These are phyloP conservation scores for Rhodotorula graminis DNA, from an alignment of 768 basidiomycete genomes.

Conservation along the genomic window DNA sequence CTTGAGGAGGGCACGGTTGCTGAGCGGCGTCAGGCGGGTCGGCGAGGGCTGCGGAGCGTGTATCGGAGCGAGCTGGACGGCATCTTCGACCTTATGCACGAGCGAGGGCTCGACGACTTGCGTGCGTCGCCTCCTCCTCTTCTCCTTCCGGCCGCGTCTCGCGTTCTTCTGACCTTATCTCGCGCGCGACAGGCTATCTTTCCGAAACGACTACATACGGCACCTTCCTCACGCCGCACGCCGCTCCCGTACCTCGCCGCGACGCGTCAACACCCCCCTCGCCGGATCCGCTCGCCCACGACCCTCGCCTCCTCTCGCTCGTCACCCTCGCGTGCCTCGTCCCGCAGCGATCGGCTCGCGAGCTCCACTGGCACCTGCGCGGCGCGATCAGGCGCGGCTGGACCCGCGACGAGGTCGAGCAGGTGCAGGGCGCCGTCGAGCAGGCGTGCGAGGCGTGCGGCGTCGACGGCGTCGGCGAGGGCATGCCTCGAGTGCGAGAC, in stretches of 20 bases:
- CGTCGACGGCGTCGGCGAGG: background rate
- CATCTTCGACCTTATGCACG: conserved; percentile 16
- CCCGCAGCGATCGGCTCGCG: conserved; percentile 28
- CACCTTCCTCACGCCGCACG: conserved; percentile 21
- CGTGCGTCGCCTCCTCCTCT: background rate
- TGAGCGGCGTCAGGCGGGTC: background rate
- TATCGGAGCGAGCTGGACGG: conserved; percentile 16
- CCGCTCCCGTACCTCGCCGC: background rate
- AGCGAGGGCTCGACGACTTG: conserved; percentile 21
- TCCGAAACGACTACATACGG: conserved; percentile 25
- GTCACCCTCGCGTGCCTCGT: conserved; percentile 28
- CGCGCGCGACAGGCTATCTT: conserved; percentile 3
- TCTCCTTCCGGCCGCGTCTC: background rate
- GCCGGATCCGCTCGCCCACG: conserved; percentile 20
- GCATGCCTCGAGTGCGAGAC: conserved; percentile 34
- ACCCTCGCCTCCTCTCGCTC: conserved; percentile 19
- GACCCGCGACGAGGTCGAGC: conserved; percentile 34
- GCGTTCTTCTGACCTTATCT: background rate
- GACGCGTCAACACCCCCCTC: background rate
- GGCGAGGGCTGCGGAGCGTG: conserved; percentile 16
- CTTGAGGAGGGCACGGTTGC: background rate
- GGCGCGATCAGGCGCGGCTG: conserved; percentile 36
- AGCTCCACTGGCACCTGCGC: conserved; percentile 39
- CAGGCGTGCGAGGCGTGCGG: conserved; percentile 18
- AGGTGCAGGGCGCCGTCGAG: conserved; percentile 25